Base-by-base conservation (phyloP, 306 rosid genomes). In the Dryas octopetala region DNA sequence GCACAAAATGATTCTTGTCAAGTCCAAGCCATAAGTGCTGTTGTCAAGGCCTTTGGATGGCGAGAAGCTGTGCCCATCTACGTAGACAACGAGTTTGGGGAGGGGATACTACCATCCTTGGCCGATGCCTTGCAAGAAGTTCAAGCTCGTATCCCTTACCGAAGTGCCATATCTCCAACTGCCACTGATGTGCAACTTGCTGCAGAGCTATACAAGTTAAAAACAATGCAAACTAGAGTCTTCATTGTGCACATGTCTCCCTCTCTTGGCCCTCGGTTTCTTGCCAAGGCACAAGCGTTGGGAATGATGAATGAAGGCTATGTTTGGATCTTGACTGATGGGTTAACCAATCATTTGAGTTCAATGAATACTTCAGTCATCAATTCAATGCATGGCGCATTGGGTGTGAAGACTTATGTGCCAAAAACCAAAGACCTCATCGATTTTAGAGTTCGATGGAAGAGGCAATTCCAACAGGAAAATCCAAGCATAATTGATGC, bases 261-360 rank as follows among this genome's bases (percentile, higher is more conserved):
- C 4, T 2, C 0, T 23, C 77, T 86, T 0, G 86, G 91, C 14
- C 44, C 80, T 70, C 69, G 79, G 3, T 4, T 89, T 1, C 85
- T 89, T 4, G 11, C 68, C 68, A 67, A 78, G 28, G 90, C 95
- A 0, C 62, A 49, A 0, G 41, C 74, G 65, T 82, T 85, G 46
- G 95, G 95, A 43, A 87, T 85, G 88, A 89, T 85, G 88, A 9
- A 38, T 1, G 5, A 66, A 26, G 84, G 83, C 0, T 89, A 79
- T 47, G 88, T 82, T 74, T 89, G 95, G 95, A 85, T 89, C 4
- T 46, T 84, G n/a, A 87, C 87, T 0, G 71, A 76, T 75, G 79
- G 81, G 16, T 59, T 89, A 43, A 44, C 83, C 14, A 81, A 80
- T 71, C 49, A 15, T 1, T 54, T 84, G 16, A 68, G 15, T 17